Evolutionary conservation across 2,329 filamentous ascomycete genomes (phyloP), one percentile per base, ranked within the genome.

Genomic region (Exophiala bonariae): DNA sequence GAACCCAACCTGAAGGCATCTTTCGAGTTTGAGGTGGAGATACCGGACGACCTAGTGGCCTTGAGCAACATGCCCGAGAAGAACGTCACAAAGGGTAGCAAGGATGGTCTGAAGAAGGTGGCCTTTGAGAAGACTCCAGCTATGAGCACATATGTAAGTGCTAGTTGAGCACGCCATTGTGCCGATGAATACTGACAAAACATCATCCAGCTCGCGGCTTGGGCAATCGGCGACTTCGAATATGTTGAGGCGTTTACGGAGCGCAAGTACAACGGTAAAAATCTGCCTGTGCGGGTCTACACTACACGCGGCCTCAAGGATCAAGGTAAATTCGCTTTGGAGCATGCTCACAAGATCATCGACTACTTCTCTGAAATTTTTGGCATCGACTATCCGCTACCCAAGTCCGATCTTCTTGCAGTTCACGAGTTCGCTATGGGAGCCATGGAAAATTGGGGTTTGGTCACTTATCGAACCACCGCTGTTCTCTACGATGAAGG

Each of bases 361-460:
- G 93, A 99, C 71, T 95, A 90, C 72, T 99, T 95, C 72, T 97
- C 92, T 1, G 89, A 96, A 59, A 77, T 93, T 60, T 99, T 96
- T 63, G 85, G 85, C 58, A 89, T 96, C 57, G 90, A 96, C 63
- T 96, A 96, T 66, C 91, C 91, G 23, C 78, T 96, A 14, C 90
- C 91, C 54, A 96, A 96, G 76, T 86, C 89, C 4, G 91, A 96
- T 67, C 77, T 96, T 41, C 77, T 96, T 34, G 90, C 90, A 51
- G 90, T 95, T 9, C 89, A 95, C 70, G 91, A 96, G 72, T 96
- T 99, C 74, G 93, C 71, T 8, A 69, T 70, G 66, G 86, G 87
- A 36, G 89, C 89, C 58, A 95, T 95, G 88, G 91, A 96, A 75
- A 95, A 95, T 66, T 96, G 91, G 91, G 91, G 91, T 58, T 78